Percentiles rank a stretch among this genome's conserved stretches.
phyloP scores from a whole-genome alignment of 108 stramenopile species.

The Skeletonema costatum region DNA sequence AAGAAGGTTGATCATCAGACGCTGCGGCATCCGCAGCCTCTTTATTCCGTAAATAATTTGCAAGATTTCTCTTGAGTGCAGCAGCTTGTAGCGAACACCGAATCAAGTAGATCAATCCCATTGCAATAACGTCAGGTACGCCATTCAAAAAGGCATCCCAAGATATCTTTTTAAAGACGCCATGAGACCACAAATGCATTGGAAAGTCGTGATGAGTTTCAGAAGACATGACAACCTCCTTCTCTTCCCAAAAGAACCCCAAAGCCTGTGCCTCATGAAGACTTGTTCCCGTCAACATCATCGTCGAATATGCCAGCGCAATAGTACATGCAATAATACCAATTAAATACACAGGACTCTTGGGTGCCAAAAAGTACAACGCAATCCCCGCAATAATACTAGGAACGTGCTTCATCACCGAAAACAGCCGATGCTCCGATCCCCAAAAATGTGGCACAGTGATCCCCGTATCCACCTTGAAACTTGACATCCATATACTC shows the following conservation, averaged over 20 bases:
- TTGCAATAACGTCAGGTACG: conserved; percentile 51
- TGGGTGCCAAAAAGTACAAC: conserved; percentile 62
- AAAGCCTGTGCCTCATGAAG: conserved; percentile 55
- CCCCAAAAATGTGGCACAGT: conserved; percentile 36
- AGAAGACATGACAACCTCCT: conserved; percentile 53
- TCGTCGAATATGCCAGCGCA: conserved; percentile 42
- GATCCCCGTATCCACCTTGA: conserved; percentile 57
- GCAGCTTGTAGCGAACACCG: conserved; percentile 72
- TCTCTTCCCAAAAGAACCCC: conserved; percentile 64
- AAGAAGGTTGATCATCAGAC: background rate
- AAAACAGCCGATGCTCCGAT: conserved; percentile 36
- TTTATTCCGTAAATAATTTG: conserved; percentile 25
- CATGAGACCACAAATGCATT: conserved; percentile 15
- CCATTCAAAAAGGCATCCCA: conserved; percentile 66
- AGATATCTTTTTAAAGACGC: conserved; percentile 47
- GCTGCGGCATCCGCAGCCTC: conserved; percentile 7
- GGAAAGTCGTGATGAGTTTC: background rate
- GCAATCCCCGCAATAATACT: conserved; percentile 50
- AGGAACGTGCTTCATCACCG: conserved; percentile 56
- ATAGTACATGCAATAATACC: conserved; percentile 49
- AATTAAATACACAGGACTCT: conserved; percentile 56
- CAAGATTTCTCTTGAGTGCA: conserved; percentile 63
- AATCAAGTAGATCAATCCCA: conserved; percentile 74
- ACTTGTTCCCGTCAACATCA: conserved; percentile 46
- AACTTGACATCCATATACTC: conserved; percentile 65